Base-by-base conservation (phyloP, 192 early-diverging fungal genomes). In the Entomortierella beljakovae region DNA sequence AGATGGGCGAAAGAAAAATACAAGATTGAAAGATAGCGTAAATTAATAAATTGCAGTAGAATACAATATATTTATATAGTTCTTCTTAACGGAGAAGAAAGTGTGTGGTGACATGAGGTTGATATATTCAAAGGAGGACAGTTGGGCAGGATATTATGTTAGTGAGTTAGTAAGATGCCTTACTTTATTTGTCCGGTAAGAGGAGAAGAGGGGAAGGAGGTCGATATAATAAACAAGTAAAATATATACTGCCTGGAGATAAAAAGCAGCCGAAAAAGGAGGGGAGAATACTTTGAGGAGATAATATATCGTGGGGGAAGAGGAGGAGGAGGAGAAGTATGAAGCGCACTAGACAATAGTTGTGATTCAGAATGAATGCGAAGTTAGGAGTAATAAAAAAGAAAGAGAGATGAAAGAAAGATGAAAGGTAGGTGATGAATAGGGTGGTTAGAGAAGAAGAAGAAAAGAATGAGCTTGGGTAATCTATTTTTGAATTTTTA, bases 121-220 rank as follows among this genome's bases (percentile, higher is more conserved):
- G n/a, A n/a, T n/a, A n/a, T n/a, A n/a, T n/a, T n/a, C n/a, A n/a
- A n/a, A n/a, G n/a, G n/a, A n/a, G n/a, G n/a, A n/a, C n/a, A n/a
- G n/a, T n/a, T n/a, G n/a, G n/a, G n/a, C n/a, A n/a, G n/a, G n/a
- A n/a, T n/a, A n/a, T n/a, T 43, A 20, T 38, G 29, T 26, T 34
- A 46, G 50, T 35, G 22, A 10, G 35, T 42, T 60, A 40, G 58
- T 13, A 5, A 25, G 38, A 15, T 60, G 33, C 9, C 5, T 22
- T 40, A 22, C 6, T 60, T 42, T 60, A 26, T 49, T 0, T n/a
- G n/a, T n/a, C n/a, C n/a, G n/a, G n/a, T 32, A 66, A 1, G 37
- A 37, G 32, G 49, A 22, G 38, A 56, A 34, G 38, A 35, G 20
- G 37, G 40, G 33, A 57, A 66, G 22, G 53, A 56, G n/a, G n/a